Evolutionary conservation across 2,329 filamentous ascomycete species (phyloP), one percentile per base, ranked within the genome.

Genomic region (Colletotrichum chlorophyti): DNA sequence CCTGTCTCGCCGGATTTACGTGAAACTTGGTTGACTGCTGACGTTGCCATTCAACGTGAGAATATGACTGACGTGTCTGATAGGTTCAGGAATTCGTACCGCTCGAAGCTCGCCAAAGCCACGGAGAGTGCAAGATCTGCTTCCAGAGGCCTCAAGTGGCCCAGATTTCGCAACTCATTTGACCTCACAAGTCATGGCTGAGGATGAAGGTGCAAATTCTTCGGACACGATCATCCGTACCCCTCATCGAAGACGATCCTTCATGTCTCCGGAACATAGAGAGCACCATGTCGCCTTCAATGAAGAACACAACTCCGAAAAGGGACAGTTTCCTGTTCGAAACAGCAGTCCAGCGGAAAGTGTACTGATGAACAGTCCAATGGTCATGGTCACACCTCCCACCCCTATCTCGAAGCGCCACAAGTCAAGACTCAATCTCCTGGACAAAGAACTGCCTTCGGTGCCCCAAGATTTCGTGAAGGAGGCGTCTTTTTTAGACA

Each of bases 171-270:
- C 19, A 43, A 38, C 26, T 62, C 46, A 55, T 53, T 11, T 64
- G 19, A 41, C 50, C 14, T 54, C 34, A 14, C 50, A 48, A 34
- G 19, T 54, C 14, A 26, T 54, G 53, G 21, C 32, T 31, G 29
- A 64, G 4, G 54, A 64, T 34, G 24, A 58, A 7, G 53, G 34
- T 12, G 51, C 48, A 8, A 46, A 57, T 3, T 78, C 77, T 6
- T 68, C 70, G 9, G 67, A 68, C 10, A 80, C 78, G 1, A 66
- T 79, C 10, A 65, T 80, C 10, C 71, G 69, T 38, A 75, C 71
- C 4, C 68, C 71, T 10, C 65, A 66, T 29, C 61, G 65, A 31
- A 66, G 60, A 19, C 69, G 66, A n/a, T 57, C 40, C 6, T 12
- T 49, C n/a, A 14, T 21, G 11, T 21, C 43, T 14, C 29, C 24